phyloP scores from a whole-genome alignment of 2,329 filamentous ascomycete genomes.

The Dactylellina leptospora region DNA sequence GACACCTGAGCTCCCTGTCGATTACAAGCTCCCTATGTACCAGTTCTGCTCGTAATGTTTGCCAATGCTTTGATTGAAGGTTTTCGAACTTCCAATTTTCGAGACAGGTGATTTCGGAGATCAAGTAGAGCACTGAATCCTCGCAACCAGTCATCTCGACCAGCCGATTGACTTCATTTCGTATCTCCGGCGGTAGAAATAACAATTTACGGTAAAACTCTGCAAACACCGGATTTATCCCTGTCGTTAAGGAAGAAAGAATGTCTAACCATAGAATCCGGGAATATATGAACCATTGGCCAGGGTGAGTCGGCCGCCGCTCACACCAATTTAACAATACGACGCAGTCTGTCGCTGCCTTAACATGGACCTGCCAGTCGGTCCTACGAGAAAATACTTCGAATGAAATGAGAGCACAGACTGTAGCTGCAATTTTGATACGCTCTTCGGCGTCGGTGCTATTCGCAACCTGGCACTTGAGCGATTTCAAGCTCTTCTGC shows the following conservation, averaged over 20 bases:
- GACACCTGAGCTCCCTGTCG: conserved; percentile 24
- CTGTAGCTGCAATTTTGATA: conserved; percentile 51
- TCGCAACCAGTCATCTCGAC: conserved; percentile 49
- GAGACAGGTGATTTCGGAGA: conserved; percentile 51
- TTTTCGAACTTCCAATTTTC: conserved; percentile 49
- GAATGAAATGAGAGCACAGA: conserved; percentile 51
- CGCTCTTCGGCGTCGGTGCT: conserved; percentile 16
- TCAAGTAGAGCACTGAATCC: conserved; percentile 47
- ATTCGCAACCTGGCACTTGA: conserved; percentile 40
- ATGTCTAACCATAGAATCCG: conserved; percentile 50
- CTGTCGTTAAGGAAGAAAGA: conserved; percentile 41
- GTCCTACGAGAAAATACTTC: conserved; percentile 48
- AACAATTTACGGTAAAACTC: conserved; percentile 24
- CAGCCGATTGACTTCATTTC: conserved; percentile 32
- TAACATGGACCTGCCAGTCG: conserved; percentile 51
- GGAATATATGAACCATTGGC: conserved; percentile 52
- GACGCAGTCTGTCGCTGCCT: conserved; percentile 50
- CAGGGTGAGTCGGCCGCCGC: conserved; percentile 37
- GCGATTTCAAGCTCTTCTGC: conserved; percentile 46
- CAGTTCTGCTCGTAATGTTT: conserved; percentile 10
- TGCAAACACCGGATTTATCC: conserved; percentile 26
- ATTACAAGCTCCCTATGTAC: neutral
- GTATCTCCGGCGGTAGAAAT: conserved; percentile 24
- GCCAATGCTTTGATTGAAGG: neutral
- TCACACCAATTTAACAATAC: conserved; percentile 38